A percentile compares a stretch with the other conserved stretches of the same genome.
phyloP scores from a whole-genome alignment of 2,329 filamentous ascomycete genomes.

The Pseudogymnoascus sp. region DNA sequence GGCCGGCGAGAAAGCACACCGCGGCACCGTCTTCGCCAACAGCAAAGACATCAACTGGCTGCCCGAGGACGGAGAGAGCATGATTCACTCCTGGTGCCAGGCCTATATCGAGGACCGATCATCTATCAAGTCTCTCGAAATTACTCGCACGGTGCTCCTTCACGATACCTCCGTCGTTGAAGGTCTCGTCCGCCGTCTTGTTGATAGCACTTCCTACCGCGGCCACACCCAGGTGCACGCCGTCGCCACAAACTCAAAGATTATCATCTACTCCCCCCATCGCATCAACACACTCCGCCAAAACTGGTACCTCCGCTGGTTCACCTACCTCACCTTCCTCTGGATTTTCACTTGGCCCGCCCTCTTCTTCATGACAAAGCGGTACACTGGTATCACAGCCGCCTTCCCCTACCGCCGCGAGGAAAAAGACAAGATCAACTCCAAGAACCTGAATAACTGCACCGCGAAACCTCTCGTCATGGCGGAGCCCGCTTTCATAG shows the following conservation, averaged over 20 bases:
- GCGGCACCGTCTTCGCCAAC: constrained; percentile 54
- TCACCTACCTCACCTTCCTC: constrained; percentile 60
- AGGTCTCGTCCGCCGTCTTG: constrained; percentile 45
- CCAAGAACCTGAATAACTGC: constrained; percentile 11
- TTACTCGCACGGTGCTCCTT: constrained; percentile 49
- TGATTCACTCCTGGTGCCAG: constrained; percentile 51
- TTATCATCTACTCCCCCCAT: constrained; percentile 59
- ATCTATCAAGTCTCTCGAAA: constrained; percentile 48
- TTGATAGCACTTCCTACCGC: constrained; percentile 60
- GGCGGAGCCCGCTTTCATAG: not conserved
- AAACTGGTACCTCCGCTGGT: constrained; percentile 53
- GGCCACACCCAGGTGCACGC: constrained; percentile 54
- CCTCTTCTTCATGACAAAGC: constrained; percentile 59
- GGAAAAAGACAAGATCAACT: constrained; percentile 9
- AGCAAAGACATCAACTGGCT: constrained; percentile 39
- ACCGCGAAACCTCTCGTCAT: constrained; percentile 14
- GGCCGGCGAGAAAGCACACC: constrained; percentile 53
- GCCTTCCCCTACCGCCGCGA: constrained; percentile 36
- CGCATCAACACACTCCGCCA: constrained; percentile 58
- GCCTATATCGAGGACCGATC: constrained; percentile 54
- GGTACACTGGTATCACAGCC: constrained; percentile 56
- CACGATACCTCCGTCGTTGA: constrained; percentile 51
- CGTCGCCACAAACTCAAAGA: constrained; percentile 46
- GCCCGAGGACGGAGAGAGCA: constrained; percentile 21
- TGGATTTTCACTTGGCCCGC: constrained; percentile 67